A percentile compares a stretch with the other conserved stretches of the same genome.
Evolutionary conservation across 1,139 yeast genomes (phyloP).

Genomic region (Suhomyces yuchorum): DNA sequence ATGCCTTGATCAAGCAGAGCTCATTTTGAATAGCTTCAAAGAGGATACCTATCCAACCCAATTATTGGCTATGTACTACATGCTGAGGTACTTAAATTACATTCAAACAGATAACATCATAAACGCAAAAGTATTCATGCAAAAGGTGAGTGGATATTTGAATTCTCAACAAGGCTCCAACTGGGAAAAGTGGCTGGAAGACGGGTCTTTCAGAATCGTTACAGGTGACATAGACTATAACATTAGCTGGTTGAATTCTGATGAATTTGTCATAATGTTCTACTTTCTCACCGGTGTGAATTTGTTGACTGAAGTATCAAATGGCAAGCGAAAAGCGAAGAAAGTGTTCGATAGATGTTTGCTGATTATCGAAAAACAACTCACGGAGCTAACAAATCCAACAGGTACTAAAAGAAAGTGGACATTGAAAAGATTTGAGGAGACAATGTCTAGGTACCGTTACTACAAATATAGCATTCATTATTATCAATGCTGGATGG

Average conservation of each 20-base stretch:
- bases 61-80: slow-evolving; percentile 28
- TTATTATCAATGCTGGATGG: slow-evolving; percentile 37
- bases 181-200: slow-evolving; percentile 30
- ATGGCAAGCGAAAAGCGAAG: slow-evolving; percentile 33
- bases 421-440: slow-evolving; percentile 23
- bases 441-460: slow-evolving; percentile 24
- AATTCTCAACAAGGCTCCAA: slow-evolving; percentile 21
- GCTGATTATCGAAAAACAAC: slow-evolving; percentile 32
- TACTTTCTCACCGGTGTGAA: slow-evolving; percentile 46
- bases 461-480: slow-evolving; percentile 29
- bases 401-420: slow-evolving; percentile 16
- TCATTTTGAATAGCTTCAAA: background rate
- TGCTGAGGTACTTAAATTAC: slow-evolving; percentile 26
- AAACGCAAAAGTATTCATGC: slow-evolving; percentile 25
- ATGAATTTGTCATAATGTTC: slow-evolving; percentile 43
- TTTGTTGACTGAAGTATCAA: slow-evolving; percentile 34
- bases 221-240: slow-evolving; percentile 16
- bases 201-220: slow-evolving; percentile 26
- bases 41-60: slow-evolving; percentile 27
- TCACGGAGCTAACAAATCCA: slow-evolving; percentile 15
- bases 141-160: slow-evolving; percentile 30
- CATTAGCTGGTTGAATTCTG: slow-evolving; percentile 42
- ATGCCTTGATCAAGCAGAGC: slow-evolving; percentile 21
- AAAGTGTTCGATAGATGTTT: slow-evolving; percentile 40
- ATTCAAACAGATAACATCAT: slow-evolving; percentile 29